Conservation (phyloP, 2,329 filamentous ascomycete species). For the Acephala macrosclerotiorum region DNA sequence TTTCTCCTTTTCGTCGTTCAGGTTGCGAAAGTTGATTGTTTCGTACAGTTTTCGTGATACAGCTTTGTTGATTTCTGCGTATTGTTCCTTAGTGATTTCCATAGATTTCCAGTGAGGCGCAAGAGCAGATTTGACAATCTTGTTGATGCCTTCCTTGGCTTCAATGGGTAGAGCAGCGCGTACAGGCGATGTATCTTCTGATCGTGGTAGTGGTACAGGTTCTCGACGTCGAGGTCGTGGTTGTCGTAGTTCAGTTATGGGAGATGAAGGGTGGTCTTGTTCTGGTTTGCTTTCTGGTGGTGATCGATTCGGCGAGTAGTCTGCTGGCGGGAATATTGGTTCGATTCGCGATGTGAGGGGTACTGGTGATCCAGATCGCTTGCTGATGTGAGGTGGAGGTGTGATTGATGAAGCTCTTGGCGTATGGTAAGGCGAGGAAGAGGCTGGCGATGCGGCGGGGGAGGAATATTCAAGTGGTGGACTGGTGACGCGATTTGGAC, state of each 20-base stretch:
- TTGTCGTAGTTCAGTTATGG: slow-evolving; percentile 37
- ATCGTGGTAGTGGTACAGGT: slow-evolving; percentile 43
- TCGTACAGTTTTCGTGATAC: slow-evolving; percentile 90
- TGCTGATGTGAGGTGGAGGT: slow-evolving; percentile 69
- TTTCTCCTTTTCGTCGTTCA: slow-evolving; percentile 70
- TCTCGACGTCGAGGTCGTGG: slow-evolving; percentile 41
- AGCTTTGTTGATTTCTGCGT: slow-evolving; percentile 88
- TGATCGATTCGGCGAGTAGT: slow-evolving; percentile 72
- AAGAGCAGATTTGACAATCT: slow-evolving; percentile 83
- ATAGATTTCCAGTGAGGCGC: slow-evolving; percentile 80
- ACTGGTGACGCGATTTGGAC: slow-evolving; percentile 39
- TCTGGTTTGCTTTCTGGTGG: slow-evolving; percentile 43
- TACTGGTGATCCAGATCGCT: slow-evolving; percentile 70
- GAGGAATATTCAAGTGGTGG: slow-evolving; percentile 60
- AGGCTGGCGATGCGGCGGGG: slow-evolving; percentile 71
- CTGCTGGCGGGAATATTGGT: slow-evolving; percentile 76
- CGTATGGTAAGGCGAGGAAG: slow-evolving; percentile 69
- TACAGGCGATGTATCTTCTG: slow-evolving; percentile 69
- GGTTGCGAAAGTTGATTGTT: slow-evolving; percentile 50
- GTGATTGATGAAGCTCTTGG: slow-evolving; percentile 72
- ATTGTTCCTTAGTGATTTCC: slow-evolving; percentile 85
- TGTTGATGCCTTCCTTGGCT: slow-evolving; percentile 87
- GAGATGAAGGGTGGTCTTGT: slow-evolving; percentile 32
- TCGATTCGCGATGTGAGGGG: slow-evolving; percentile 76
- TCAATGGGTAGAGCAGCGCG: slow-evolving; percentile 74